A percentile compares a stretch with the other conserved stretches of the same genome.
Evolutionary conservation across 768 basidiomycete genomes (phyloP).

Genomic region (Amanita molliuscula): DNA sequence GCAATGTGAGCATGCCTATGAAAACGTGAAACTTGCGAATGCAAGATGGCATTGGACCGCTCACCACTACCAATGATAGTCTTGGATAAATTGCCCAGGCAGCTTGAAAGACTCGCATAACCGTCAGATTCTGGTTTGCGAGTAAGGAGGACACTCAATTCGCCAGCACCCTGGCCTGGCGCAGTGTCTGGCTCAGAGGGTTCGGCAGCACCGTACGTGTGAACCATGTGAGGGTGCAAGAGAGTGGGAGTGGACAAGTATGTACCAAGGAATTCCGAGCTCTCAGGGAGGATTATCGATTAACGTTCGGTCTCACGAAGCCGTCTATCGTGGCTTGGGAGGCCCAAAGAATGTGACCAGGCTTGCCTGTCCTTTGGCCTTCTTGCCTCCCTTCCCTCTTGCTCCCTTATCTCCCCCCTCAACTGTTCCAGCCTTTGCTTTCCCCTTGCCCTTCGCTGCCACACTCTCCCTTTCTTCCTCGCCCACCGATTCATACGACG

Average conservation of each 20-base stretch:
- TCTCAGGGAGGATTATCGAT: too few relatives aligned
- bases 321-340: conserved; percentile 7
- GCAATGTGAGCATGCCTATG: conserved; percentile 82
- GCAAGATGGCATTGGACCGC: conserved; percentile 15
- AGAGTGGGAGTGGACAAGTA: background rate
- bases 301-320: too few relatives aligned
- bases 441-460: conserved; percentile 17
- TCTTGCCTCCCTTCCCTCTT: background rate
- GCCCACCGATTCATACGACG: conserved; percentile 69
- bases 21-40: background rate
- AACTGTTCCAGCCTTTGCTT: conserved; percentile 11
- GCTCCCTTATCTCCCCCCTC: background rate
- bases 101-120: conserved; percentile 56
- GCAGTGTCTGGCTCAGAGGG: conserved; percentile 22
- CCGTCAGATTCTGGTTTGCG: conserved; percentile 35
- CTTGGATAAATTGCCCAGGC: conserved; percentile 74
- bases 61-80: conserved; percentile 88
- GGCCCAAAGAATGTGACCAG: conserved; percentile 8
- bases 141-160: conserved; percentile 52
- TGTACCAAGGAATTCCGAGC: background rate
- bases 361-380: conserved; percentile 3
- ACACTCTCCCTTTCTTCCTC: conserved; percentile 41
- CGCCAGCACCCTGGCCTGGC: conserved; percentile 22
- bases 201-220: conserved; percentile 53
- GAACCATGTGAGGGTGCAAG: conserved; percentile 31